Evolutionary conservation across 2,329 filamentous ascomycete genomes (phyloP).

Genomic region (Xylogone sp.): DNA sequence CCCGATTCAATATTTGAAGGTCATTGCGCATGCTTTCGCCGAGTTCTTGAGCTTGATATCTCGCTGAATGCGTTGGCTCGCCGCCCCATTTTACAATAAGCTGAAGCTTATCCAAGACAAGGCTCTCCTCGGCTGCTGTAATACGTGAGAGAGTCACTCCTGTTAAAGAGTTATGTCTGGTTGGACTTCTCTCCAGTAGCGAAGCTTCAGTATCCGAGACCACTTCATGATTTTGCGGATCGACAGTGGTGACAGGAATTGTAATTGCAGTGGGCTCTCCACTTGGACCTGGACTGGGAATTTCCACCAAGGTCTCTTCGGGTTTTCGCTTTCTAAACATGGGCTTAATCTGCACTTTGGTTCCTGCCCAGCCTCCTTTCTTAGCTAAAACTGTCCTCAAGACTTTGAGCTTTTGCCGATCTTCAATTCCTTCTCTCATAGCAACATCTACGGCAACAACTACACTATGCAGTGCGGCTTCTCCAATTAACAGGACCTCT

Average conservation of each 20-base stretch:
- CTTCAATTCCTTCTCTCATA: slow-evolving; percentile 75
- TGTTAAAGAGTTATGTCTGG: slow-evolving; percentile 78
- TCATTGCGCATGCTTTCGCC: slow-evolving; percentile 96
- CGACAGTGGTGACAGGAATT: neutral
- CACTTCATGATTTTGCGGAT: neutral
- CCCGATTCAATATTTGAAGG: slow-evolving; percentile 84
- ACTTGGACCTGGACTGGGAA: slow-evolving; percentile 17
- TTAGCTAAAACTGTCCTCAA: slow-evolving; percentile 84
- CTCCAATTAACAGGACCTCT: slow-evolving; percentile 90
- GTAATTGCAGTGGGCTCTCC: neutral
- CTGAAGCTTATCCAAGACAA: slow-evolving; percentile 93
- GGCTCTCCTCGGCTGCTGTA: slow-evolving; percentile 86
- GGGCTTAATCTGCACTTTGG: slow-evolving; percentile 98
- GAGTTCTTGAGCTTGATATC: slow-evolving; percentile 93
- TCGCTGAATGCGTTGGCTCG: slow-evolving; percentile 93
- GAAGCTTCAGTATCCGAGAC: slow-evolving; percentile 20
- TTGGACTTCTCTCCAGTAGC: slow-evolving; percentile 43
- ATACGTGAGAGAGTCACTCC: slow-evolving; percentile 91
- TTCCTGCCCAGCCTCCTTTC: slow-evolving; percentile 91
- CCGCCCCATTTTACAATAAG: slow-evolving; percentile 99
- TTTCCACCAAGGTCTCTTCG: slow-evolving; percentile 41
- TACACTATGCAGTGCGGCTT: slow-evolving; percentile 84
- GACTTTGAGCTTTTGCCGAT: slow-evolving; percentile 78
- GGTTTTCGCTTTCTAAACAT: slow-evolving; percentile 92
- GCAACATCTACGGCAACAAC: slow-evolving; percentile 83